Base-by-base conservation (phyloP, 345 rosid species). In the Anastatica hierochuntica region DNA sequence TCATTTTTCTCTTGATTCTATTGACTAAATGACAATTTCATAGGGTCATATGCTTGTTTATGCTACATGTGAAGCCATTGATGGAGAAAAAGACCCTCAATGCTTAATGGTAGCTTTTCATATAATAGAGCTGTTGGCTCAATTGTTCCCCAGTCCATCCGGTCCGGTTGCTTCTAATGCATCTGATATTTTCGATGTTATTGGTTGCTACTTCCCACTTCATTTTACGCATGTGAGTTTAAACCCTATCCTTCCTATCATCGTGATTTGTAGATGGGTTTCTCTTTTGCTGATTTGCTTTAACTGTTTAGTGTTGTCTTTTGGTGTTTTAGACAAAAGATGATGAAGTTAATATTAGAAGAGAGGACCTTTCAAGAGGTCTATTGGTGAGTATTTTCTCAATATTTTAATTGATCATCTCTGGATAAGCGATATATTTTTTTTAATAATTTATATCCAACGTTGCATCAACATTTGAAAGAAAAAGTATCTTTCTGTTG, bases 211-310 rank as follows among this genome's bases (percentile, higher is more conserved):
- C 73, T 90, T 87, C 62, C 96, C 98, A 14, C 74, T 84, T 70
- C 88, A 84, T 78, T 86, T 79, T 71, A 90, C 98, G 9, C 98
- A 87, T 67, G 98, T 90, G 78, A 77, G 98, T 47, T 62, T 47
- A 14, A 67, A 45, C 24, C 24, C 24, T 21, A 21, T 21, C 24
- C n/a, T n/a, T n/a, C n/a, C n/a, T n/a, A n/a, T n/a, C n/a, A n/a
- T n/a, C n/a, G 43, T 43, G 71, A 38, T 37, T 23, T 29, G n/a
- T 21, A 7, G 15, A 35, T 42, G 26, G 23, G 8, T 20, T 26
- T 37, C 10, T 27, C 47, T 53, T 17, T n/a, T n/a, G n/a, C n/a
- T n/a, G 51, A 20, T 53, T 21, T 13, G 34, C 14, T 34, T 49
- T 2, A 59, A 2, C 62, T 31, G 39, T 40, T 45, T 37, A 2